These are phyloP conservation scores for Penicillium sp. DNA, from an alignment of 2,329 filamentous ascomycete species.

Conservation along the genomic window DNA sequence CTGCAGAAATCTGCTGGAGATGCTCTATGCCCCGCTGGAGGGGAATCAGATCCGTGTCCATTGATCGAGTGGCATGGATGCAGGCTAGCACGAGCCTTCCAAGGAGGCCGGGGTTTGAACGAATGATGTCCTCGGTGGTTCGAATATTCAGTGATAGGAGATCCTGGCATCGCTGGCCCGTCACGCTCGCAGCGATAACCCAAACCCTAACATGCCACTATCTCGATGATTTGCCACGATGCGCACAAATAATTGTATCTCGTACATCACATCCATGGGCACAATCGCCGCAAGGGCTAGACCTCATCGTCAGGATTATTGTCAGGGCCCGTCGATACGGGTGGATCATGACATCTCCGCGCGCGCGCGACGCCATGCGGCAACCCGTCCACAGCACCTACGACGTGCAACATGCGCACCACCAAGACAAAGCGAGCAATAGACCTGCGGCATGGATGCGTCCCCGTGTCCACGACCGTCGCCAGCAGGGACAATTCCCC, in stretches of 20 bases:
- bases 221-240: not conserved
- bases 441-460: not conserved
- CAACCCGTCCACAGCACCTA: not conserved
- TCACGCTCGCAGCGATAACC: not conserved
- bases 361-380: not conserved
- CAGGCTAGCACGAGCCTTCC: too few species aligned
- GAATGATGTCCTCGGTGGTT: too few species aligned
- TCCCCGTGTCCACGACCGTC: not conserved
- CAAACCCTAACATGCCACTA: not conserved
- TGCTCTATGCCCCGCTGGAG: too few species aligned
- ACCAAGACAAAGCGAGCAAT: not conserved
- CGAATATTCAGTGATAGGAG: too few species aligned
- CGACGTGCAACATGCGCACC: too few species aligned
- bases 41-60: too few species aligned
- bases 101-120: too few species aligned
- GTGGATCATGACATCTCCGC: conserved; percentile 1
- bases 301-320: conserved; percentile 4
- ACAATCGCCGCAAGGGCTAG: conserved; percentile 16
- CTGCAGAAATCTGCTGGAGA: too few species aligned
- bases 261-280: conserved; percentile 13
- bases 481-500: conserved; percentile 16
- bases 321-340: not conserved
- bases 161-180: too few species aligned
- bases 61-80: too few species aligned
- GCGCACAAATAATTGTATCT: conserved; percentile 15